Evolutionary conservation across 108 stramenopile genomes (phyloP).

Genomic region (Cyclotella sp.): DNA sequence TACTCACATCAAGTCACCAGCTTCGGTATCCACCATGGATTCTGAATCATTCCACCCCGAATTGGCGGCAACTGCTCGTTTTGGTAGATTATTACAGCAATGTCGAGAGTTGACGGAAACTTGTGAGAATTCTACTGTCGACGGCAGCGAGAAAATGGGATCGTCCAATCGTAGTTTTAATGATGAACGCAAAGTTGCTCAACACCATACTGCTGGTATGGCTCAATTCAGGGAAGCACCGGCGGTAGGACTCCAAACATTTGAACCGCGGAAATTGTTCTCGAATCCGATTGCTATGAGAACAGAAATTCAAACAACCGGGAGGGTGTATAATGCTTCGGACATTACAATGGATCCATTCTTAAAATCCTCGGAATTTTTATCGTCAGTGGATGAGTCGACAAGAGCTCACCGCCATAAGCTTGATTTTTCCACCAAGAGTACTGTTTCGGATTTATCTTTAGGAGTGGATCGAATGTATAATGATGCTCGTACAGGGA

Average conservation of each 20-base stretch:
- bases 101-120: slow-evolving; percentile 47
- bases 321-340: slow-evolving; percentile 7
- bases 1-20: slow-evolving; percentile 1
- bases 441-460: slow-evolving; percentile 44
- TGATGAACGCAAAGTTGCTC: neutral
- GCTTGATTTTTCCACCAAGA: slow-evolving; percentile 12
- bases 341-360: slow-evolving; percentile 16
- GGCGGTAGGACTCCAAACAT: neutral
- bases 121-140: slow-evolving; percentile 12
- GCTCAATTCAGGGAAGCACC: neutral
- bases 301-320: slow-evolving; percentile 1
- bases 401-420: neutral
- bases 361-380: neutral
- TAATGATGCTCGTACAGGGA: slow-evolving; percentile 3
- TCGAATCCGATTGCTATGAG: neutral
- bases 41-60: slow-evolving; percentile 8
- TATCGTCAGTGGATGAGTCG: neutral
- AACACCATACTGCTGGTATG: too few species aligned
- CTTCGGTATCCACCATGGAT: slow-evolving; percentile 9
- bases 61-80: slow-evolving; percentile 26
- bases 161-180: neutral
- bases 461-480: slow-evolving; percentile 50
- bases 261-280: slow-evolving; percentile 5
- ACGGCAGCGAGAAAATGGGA: neutral
- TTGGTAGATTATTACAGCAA: slow-evolving; percentile 47